phyloP scores from a whole-genome alignment of 805 yeast species.

The Hagleromyces aurorensis region DNA sequence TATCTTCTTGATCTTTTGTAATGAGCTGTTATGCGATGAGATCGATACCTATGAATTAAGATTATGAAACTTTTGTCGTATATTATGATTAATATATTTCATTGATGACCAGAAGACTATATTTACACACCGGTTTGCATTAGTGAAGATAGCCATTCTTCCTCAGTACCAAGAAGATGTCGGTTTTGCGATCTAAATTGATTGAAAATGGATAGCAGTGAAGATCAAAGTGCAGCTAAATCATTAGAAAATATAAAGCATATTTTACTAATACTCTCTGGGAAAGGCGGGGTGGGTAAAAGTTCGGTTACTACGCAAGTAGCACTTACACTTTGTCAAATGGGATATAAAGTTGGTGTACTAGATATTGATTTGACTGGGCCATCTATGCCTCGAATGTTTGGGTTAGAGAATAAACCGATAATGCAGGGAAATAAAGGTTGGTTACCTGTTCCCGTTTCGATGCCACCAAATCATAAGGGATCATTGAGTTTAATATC shows the following conservation, averaged over 20 bases:
- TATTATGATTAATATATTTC: no score
- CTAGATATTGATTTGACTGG: slow-evolving; percentile 94
- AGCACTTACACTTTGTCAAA: slow-evolving; percentile 67
- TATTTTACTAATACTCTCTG: slow-evolving; percentile 75
- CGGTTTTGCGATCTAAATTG: background rate
- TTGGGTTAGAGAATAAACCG: slow-evolving; percentile 74
- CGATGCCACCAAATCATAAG: slow-evolving; percentile 26
- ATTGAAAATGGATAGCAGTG: no score
- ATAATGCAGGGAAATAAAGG: slow-evolving; percentile 77
- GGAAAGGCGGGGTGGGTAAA: slow-evolving; percentile 97
- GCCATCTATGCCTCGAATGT: slow-evolving; percentile 93
- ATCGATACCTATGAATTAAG: no score
- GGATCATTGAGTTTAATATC: slow-evolving; percentile 66
- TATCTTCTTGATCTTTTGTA: no score
- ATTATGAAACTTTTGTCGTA: no score
- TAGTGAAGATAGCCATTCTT: background rate
- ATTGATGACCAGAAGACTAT: no score
- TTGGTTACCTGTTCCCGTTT: slow-evolving; percentile 78
- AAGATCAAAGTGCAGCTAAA: slow-evolving; percentile 16
- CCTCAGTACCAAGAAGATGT: background rate
- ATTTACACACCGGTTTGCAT: background rate
- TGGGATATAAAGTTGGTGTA: slow-evolving; percentile 84
- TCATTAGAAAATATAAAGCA: slow-evolving; percentile 55
- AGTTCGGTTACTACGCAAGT: slow-evolving; percentile 92
- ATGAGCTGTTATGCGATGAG: no score